Conservation (phyloP, 352 stramenopile species). For the Pythium phragmiticola region DNA sequence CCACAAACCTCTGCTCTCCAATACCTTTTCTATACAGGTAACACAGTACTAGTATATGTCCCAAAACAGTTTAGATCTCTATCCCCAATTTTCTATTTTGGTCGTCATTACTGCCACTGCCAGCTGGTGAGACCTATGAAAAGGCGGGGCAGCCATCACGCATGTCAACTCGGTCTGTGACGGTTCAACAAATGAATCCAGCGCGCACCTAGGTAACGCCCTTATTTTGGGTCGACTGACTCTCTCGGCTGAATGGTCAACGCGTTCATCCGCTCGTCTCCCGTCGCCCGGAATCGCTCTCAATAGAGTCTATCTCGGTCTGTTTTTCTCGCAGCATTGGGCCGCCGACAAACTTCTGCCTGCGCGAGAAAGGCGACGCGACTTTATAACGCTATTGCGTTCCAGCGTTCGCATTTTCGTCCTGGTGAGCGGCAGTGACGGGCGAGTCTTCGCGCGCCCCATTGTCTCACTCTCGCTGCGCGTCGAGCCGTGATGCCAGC, state of each 20-base stretch:
- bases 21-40: not conserved
- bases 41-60: not conserved
- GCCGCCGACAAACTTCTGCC: too few species aligned
- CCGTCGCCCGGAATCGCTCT: too few species aligned
- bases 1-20: not conserved
- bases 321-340: not conserved
- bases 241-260: not conserved
- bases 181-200: not conserved
- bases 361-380: too few species aligned
- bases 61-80: not conserved
- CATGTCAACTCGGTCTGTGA: not conserved
- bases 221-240: slow-evolving; percentile 20
- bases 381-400: too few species aligned
- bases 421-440: too few species aligned
- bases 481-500: slow-evolving; percentile 9
- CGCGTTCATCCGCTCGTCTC: too few species aligned
- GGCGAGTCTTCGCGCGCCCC: not conserved
- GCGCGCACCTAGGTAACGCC: not conserved
- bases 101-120: not conserved
- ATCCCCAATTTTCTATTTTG: not conserved
- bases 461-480: not conserved
- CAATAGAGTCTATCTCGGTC: not conserved
- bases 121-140: slow-evolving; percentile 14
- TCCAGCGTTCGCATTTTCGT: too few species aligned
- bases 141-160: slow-evolving; percentile 2